Conservation (phyloP, 1,284 basidiomycete species). For the Cryptococcus hybrid region DNA sequence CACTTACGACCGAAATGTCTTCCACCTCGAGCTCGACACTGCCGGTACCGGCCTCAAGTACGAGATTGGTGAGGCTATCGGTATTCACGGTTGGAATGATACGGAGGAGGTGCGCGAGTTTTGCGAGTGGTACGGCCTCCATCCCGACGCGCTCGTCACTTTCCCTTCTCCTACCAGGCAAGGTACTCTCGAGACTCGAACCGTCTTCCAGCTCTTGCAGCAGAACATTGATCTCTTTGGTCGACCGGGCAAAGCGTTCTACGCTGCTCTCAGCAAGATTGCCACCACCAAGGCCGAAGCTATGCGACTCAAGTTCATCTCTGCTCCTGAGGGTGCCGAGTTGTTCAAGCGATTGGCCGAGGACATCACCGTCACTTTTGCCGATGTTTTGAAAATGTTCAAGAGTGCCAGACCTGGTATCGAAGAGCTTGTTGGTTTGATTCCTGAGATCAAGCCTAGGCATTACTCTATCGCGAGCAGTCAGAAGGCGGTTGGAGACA, state of each 20-base stretch:
- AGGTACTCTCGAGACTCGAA: conserved; percentile 67
- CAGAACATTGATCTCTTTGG: conserved; percentile 97
- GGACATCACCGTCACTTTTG: conserved; percentile 93
- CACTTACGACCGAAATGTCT: conserved; percentile 97
- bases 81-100: conserved; percentile 98
- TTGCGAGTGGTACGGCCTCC: conserved; percentile 86
- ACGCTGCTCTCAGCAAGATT: conserved; percentile 77
- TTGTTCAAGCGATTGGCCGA: conserved; percentile 96
- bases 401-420: conserved; percentile 75
- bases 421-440: conserved; percentile 78
- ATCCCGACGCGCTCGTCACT: conserved; percentile 76
- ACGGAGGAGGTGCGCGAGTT: conserved; percentile 83
- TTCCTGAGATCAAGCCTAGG: conserved; percentile 93
- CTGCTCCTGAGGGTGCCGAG: conserved; percentile 82
- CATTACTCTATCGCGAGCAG: conserved; percentile 98
- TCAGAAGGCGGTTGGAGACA: conserved; percentile 90
- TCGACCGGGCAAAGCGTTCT: conserved; percentile 94
- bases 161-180: conserved; percentile 63
- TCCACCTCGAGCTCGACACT: conserved; percentile 96
- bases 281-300: conserved; percentile 72
- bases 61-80: conserved; percentile 93
- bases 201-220: conserved; percentile 92
- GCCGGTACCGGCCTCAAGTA: conserved; percentile 91
- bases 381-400: conserved; percentile 80
- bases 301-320: conserved; percentile 86